A percentile compares a stretch with the other conserved stretches of the same genome.
Evolutionary conservation across 2,329 filamentous ascomycete species (phyloP).

Genomic region (Ophiostoma tasmaniense): DNA sequence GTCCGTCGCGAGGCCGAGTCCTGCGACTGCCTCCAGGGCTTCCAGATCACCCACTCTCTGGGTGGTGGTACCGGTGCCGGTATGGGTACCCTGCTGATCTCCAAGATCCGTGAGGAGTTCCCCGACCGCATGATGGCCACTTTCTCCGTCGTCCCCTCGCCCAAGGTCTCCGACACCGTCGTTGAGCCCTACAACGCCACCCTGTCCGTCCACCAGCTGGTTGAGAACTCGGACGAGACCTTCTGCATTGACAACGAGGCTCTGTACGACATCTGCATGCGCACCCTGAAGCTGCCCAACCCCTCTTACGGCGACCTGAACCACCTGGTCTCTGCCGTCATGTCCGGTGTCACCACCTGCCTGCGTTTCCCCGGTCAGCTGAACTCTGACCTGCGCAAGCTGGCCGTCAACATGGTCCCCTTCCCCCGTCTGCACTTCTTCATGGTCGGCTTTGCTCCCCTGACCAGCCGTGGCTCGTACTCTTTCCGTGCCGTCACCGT

Average conservation of each 20-base stretch:
- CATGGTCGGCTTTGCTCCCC: conserved; percentile 99
- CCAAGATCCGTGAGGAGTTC: conserved; percentile 99
- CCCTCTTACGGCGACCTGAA: conserved; percentile 98
- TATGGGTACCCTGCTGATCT: conserved; percentile 99
- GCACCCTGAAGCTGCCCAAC: conserved; percentile 96
- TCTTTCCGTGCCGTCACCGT: conserved; percentile 97
- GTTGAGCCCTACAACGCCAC: conserved; percentile 99
- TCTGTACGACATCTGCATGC: conserved; percentile 99
- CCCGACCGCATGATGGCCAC: conserved; percentile 99
- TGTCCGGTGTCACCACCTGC: conserved; percentile 98
- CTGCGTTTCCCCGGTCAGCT: conserved; percentile 99
- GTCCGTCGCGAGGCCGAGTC: conserved; percentile 97
- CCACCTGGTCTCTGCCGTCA: conserved; percentile 98
- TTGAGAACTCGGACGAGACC: conserved; percentile 99
- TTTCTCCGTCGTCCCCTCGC: conserved; percentile 96
- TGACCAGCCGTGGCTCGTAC: conserved; percentile 77
- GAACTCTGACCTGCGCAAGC: conserved; percentile 98
- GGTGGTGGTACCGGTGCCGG: conserved; percentile 99
- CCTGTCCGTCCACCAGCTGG: conserved; percentile 95
- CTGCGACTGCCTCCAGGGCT: conserved; percentile 99
- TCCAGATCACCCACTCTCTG: conserved; percentile 99
- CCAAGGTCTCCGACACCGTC: conserved; percentile 99
- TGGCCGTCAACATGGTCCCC: conserved; percentile 99
- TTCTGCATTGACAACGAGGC: conserved; percentile 99
- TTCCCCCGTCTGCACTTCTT: conserved; percentile 99